Conservation (phyloP, 2,329 filamentous ascomycete species). For the Xylariales sp. region DNA sequence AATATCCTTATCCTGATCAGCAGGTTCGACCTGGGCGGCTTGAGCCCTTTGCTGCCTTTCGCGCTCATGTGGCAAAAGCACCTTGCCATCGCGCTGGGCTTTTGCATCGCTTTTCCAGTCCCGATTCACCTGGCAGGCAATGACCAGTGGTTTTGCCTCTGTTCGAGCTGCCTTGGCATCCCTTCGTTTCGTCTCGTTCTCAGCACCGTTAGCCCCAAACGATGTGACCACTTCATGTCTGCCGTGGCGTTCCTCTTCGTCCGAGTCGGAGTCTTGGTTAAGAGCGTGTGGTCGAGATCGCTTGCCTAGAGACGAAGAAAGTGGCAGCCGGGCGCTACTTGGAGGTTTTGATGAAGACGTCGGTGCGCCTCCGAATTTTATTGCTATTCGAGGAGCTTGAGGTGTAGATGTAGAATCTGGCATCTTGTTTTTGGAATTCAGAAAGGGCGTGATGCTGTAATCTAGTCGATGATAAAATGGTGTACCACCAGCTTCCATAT, state of each 20-base stretch:
- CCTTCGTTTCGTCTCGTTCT: slow-evolving; percentile 13
- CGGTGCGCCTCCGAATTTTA: slow-evolving; percentile 36
- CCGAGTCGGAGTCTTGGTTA: slow-evolving; percentile 37
- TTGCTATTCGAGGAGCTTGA: slow-evolving; percentile 38
- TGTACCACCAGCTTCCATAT: too few relatives aligned
- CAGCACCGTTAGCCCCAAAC: slow-evolving; percentile 21
- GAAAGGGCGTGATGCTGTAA: too few relatives aligned
- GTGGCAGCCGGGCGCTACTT: slow-evolving; percentile 24
- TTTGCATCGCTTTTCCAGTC: slow-evolving; percentile 28
- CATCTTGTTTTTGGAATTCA: too few relatives aligned
- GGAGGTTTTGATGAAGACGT: slow-evolving; percentile 21
- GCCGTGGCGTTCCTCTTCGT: slow-evolving; percentile 26
- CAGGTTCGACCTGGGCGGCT: slow-evolving; percentile 17
- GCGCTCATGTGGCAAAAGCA: slow-evolving; percentile 1
- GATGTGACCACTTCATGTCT: slow-evolving; percentile 26
- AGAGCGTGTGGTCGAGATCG: slow-evolving; percentile 38
- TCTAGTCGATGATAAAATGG: too few relatives aligned
- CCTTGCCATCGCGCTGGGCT: slow-evolving; percentile 13
- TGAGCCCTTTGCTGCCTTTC: slow-evolving; percentile 1
- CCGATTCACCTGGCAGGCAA: slow-evolving; percentile 23
- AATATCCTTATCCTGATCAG: slow-evolving; percentile 29
- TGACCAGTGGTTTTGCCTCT: slow-evolving; percentile 17
- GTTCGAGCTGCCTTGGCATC: slow-evolving; percentile 9
- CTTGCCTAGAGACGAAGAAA: slow-evolving; percentile 44
- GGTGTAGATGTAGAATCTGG: slow-evolving; percentile 26